A percentile compares a stretch with the other conserved stretches of the same genome.
phyloP scores from a whole-genome alignment of 1,284 basidiomycete genomes.

The Leccinum ponderosum region DNA sequence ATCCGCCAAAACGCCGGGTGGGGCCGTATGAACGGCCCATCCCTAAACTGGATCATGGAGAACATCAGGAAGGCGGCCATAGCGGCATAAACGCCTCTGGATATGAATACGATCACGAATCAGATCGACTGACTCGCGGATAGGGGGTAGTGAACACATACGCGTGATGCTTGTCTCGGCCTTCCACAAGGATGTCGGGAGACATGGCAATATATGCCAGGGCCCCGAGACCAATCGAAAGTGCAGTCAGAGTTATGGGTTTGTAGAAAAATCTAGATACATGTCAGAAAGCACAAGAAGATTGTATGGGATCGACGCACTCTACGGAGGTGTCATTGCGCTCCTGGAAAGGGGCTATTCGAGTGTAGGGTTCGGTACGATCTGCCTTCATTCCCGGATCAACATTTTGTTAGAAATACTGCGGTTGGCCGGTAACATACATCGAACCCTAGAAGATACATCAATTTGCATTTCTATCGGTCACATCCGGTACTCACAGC shows the following conservation, averaged over 20 bases:
- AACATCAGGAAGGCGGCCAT: constrained; percentile 72
- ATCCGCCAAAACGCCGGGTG: constrained; percentile 78
- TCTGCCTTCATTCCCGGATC: constrained; percentile 55
- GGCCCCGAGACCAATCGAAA: constrained; percentile 61
- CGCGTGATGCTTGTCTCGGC: constrained; percentile 75
- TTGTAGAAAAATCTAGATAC: constrained; percentile 75
- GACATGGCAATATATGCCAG: constrained; percentile 79
- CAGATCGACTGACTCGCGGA: constrained; percentile 8
- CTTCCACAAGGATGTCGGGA: constrained; percentile 76
- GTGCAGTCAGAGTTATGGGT: constrained; percentile 72
- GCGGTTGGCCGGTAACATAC: constrained; percentile 33
- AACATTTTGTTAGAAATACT: constrained; percentile 8
- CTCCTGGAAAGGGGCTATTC: constrained; percentile 79
- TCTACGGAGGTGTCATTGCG: constrained; percentile 78
- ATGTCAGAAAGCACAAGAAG: background rate
- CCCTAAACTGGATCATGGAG: constrained; percentile 83
- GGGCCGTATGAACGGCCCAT: constrained; percentile 77
- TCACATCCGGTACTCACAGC: constrained; percentile 34
- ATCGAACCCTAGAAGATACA: constrained; percentile 45
- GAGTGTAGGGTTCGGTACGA: constrained; percentile 77
- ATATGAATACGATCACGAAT: constrained; percentile 11
- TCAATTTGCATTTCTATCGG: background rate
- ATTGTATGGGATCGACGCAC: constrained; percentile 42
- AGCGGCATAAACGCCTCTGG: constrained; percentile 70
- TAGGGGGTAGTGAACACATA: constrained; percentile 40